Conservation (phyloP, 805 yeast genomes). For the Komagataella pastoris region DNA sequence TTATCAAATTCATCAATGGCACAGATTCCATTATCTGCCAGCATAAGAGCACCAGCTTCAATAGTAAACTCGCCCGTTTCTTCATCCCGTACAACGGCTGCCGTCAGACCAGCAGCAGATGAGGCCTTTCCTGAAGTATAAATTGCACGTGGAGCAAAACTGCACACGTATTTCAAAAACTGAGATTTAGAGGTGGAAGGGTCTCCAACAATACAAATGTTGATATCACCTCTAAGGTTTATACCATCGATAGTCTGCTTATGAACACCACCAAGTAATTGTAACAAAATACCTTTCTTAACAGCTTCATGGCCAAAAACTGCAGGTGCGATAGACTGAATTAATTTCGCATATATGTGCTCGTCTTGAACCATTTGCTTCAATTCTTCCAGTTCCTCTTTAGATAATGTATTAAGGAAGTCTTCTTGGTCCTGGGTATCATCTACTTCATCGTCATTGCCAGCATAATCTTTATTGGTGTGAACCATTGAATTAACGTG, state of each 20-base stretch:
- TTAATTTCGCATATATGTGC: conserved; percentile 72
- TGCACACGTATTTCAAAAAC: conserved; percentile 83
- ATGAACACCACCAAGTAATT: conserved; percentile 91
- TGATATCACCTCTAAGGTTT: conserved; percentile 90
- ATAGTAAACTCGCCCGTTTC: conserved; percentile 95
- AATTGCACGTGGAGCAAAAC: conserved; percentile 86
- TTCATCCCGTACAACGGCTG: conserved; percentile 95
- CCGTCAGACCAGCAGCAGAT: conserved; percentile 96
- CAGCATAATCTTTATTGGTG: conserved; percentile 9
- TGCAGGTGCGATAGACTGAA: conserved; percentile 86
- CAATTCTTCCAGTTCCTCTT: conserved; percentile 72
- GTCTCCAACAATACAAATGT: conserved; percentile 93
- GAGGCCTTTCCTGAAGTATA: conserved; percentile 98
- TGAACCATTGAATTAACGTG: conserved; percentile 61
- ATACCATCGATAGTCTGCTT: conserved; percentile 90
- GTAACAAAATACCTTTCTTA: conserved; percentile 82
- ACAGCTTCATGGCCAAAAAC: conserved; percentile 93
- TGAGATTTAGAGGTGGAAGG: conserved; percentile 97
- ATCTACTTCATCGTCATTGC: conserved; percentile 18
- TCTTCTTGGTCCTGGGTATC: conserved; percentile 69
- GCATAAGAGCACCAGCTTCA: conserved; percentile 97
- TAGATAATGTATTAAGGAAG: conserved; percentile 64
- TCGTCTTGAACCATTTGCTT: conserved; percentile 85
- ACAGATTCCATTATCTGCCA: conserved; percentile 97
- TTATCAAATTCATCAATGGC: conserved; percentile 98